Evolutionary conservation across 192 early-diverging fungal species (phyloP), one percentile per base, ranked within the genome.

Genomic region (Mortierella alpina): DNA sequence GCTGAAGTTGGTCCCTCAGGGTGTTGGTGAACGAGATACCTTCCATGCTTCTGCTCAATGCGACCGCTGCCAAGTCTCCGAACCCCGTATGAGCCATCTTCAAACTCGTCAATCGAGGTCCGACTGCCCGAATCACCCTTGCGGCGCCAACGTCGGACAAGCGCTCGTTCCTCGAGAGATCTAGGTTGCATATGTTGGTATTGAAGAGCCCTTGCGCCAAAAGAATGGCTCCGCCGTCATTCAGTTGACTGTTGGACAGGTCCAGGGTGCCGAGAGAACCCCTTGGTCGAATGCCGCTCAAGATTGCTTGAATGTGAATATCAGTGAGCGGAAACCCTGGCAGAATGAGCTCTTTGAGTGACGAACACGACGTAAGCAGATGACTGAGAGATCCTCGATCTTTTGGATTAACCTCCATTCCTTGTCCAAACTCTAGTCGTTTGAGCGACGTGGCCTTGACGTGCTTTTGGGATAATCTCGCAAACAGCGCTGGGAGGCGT

Each of bases 51-150:
- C 68, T 80, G 22, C 65, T 66, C 20, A 80, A 45, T 1, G 77
- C 77, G 14, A 55, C 46, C 1, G 77, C 77, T 11, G 77, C 77
- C 17, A 51, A n/a, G 9, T 80, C 77, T 41, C 77, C 77, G n/a
- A 79, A 79, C n/a, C 75, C 69, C n/a, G 75, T 71, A 44, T 67
- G 75, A 13, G 75, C 63, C 75, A 79, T 79, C 59, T 71, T 79
- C 7, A 79, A 46, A 63, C 75, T 79, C 2, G 69, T 59, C 17
- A 79, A 45, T 8, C 75, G 46, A 23, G 75, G 75, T 13, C 75
- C 75, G 8, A 72, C 56, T 0, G 75, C 75, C 23, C 70, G 77
- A 41, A 80, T 72, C 20, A 80, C 55, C 11, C 77, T 72, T 2
- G 77, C 70, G 8, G 60, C 77, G 18, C 70, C 61, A 12, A 50